These are phyloP conservation scores for Cenchrus fungigraminus DNA, from an alignment of 176 grass and related monocot genomes.

Conservation along the genomic window DNA sequence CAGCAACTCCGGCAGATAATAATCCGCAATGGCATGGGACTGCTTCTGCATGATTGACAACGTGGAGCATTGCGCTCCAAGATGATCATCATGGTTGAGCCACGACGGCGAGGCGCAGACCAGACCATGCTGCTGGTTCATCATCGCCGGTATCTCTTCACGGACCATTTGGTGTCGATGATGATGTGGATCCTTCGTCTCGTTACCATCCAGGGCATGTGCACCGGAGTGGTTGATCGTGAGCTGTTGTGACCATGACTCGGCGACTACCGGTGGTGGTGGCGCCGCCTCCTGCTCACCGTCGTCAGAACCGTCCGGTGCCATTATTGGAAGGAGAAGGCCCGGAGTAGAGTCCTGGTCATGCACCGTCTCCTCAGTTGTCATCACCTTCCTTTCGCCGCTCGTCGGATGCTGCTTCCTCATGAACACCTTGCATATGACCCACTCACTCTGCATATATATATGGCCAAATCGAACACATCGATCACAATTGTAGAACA, in stretches of 20 bases:
- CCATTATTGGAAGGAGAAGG: background rate
- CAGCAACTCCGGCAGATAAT: constrained; percentile 26
- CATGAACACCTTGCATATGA: constrained; percentile 51
- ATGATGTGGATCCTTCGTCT: background rate
- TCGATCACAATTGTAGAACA: background rate
- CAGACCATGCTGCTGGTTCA: background rate
- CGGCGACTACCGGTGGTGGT: background rate
- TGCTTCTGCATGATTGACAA: background rate
- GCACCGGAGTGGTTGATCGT: background rate
- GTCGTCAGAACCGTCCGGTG: background rate
- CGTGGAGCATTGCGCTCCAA: background rate
- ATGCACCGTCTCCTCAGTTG: background rate
- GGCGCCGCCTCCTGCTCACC: background rate
- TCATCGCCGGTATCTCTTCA: background rate
- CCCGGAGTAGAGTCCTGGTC: background rate
- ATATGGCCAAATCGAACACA: background rate
- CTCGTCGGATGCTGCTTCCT: constrained; percentile 3
- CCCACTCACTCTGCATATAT: constrained; percentile 46
- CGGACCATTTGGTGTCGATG: background rate
- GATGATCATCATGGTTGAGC: background rate
- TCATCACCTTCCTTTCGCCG: constrained; percentile 3
- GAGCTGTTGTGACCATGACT: background rate
- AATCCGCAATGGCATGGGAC: background rate
- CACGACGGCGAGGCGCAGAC: background rate
- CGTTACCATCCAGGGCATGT: background rate